Evolutionary conservation across 169 alveolate genomes (phyloP).

Genomic region (Amoebophrya sp.): DNA sequence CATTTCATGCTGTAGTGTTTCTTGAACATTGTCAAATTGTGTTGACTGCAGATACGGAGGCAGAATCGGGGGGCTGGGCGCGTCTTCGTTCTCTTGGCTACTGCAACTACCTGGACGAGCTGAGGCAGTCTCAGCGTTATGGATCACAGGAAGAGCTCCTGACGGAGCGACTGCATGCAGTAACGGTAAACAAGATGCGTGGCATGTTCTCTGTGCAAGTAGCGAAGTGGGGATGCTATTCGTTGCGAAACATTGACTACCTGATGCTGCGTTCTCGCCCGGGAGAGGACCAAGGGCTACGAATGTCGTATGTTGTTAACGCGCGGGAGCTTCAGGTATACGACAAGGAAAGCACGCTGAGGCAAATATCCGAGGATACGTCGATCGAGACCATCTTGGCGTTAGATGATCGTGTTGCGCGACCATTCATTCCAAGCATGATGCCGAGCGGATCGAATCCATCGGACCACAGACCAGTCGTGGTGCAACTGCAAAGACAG

Average conservation of each 20-base stretch:
- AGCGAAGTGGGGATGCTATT: background rate
- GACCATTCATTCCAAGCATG: background rate
- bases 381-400: background rate
- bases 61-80: background rate
- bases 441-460: background rate
- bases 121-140: background rate
- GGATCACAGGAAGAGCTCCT: too few species aligned
- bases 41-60: background rate
- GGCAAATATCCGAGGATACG: too few species aligned
- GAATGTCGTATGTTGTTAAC: too few species aligned
- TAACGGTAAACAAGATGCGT: background rate
- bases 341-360: too few species aligned
- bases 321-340: too few species aligned
- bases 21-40: too few species aligned
- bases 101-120: background rate
- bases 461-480: background rate
- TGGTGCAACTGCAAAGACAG: background rate
- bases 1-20: too few species aligned
- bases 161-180: background rate
- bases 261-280: background rate
- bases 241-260: background rate
- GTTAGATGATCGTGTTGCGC: background rate
- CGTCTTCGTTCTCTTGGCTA: background rate
- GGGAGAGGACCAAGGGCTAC: too few species aligned
- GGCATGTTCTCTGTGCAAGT: background rate